These are phyloP conservation scores for Apostasia ramifera DNA, from an alignment of 106 monocot species.

Conservation along the genomic window DNA sequence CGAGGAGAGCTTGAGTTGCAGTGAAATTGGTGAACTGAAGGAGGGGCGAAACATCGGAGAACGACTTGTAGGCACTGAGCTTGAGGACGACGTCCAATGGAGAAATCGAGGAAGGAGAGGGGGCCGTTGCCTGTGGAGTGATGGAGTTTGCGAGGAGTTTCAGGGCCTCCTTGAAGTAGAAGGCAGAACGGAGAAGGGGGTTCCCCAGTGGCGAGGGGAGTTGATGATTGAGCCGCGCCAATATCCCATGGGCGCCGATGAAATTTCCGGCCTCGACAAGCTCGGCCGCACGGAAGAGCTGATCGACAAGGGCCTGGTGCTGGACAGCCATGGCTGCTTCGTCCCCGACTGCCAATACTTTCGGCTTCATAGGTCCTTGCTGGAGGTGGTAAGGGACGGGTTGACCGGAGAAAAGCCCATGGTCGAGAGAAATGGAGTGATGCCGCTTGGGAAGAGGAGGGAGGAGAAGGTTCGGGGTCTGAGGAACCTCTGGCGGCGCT, in stretches of 20 bases:
- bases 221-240: slow-evolving; percentile 99
- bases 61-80: slow-evolving; percentile 75
- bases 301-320: slow-evolving; percentile 47
- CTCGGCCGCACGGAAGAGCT: slow-evolving; percentile 79
- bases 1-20: slow-evolving; percentile 58
- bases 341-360: slow-evolving; percentile 5
- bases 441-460: slow-evolving; percentile 1
- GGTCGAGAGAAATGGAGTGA: slow-evolving; percentile 8
- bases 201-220: slow-evolving; percentile 62
- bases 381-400: slow-evolving; percentile 4
- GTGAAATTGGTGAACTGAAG: slow-evolving; percentile 91
- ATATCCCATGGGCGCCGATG: slow-evolving; percentile 87
- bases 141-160: background rate
- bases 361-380: slow-evolving; percentile 25
- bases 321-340: background rate
- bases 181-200: slow-evolving; percentile 74
- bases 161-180: slow-evolving; percentile 84
- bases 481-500: slow-evolving; percentile 3
- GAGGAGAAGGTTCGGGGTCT: slow-evolving; percentile 11
- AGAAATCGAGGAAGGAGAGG: slow-evolving; percentile 10
- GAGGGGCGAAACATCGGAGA: slow-evolving; percentile 76
- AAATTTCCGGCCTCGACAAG: slow-evolving; percentile 67
- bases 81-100: slow-evolving; percentile 65
- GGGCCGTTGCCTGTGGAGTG: background rate
- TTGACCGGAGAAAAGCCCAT: background rate